Evolutionary conservation across 176 grass and related monocot genomes (phyloP).

Genomic region (Oryza coarctata): DNA sequence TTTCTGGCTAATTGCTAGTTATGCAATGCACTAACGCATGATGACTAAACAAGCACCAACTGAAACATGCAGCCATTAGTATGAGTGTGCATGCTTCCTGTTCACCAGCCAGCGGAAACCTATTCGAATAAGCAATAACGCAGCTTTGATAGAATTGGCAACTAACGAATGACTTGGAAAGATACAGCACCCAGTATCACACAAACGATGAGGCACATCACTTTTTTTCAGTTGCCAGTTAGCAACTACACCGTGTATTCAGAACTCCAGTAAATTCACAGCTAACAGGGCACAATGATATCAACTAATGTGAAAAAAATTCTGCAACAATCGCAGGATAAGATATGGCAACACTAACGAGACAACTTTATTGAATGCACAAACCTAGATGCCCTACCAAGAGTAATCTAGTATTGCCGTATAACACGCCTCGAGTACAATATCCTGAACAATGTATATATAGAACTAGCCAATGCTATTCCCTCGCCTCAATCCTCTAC

Average conservation of each 20-base stretch:
- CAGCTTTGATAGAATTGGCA: no score
- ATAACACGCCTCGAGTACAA: conserved; percentile 40
- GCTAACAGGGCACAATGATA: not conserved
- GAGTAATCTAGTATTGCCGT: conserved; percentile 38
- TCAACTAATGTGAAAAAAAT: not conserved
- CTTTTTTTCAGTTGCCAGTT: not conserved
- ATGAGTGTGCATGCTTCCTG: not conserved
- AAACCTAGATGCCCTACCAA: conserved; percentile 3
- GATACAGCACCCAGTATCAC: not conserved
- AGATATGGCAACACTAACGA: not conserved
- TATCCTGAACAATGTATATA: conserved; percentile 49
- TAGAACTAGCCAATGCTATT: conserved; percentile 21
- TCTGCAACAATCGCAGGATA: not conserved
- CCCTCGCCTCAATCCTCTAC: conserved; percentile 29
- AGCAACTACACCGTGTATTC: not conserved
- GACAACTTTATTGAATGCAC: conserved; percentile 32
- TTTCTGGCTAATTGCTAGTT: no score
- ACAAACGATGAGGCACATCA: not conserved
- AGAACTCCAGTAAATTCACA: not conserved
- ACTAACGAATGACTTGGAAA: not conserved
- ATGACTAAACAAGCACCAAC: not conserved
- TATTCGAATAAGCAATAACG: no score
- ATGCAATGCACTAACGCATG: no score
- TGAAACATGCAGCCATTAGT: not conserved
- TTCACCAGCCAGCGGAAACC: not conserved